phyloP scores from a whole-genome alignment of 768 basidiomycete genomes.

The Lepiota venenata region DNA sequence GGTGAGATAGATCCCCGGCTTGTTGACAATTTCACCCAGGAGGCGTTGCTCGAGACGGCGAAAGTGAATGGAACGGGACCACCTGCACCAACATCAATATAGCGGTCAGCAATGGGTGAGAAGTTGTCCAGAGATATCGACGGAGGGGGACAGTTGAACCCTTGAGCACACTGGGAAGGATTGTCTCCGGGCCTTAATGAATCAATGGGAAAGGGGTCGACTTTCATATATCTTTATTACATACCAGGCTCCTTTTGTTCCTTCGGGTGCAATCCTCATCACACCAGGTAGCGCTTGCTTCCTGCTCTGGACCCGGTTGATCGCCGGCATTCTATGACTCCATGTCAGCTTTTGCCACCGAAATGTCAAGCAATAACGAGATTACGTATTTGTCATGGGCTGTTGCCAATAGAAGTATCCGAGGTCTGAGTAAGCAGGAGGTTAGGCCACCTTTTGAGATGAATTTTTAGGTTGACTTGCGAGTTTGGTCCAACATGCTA shows the following conservation, averaged over 20 bases:
- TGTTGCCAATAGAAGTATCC: slow-evolving; percentile 73
- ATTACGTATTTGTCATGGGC: slow-evolving; percentile 57
- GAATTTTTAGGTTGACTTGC: slow-evolving; percentile 20
- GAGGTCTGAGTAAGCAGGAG: slow-evolving; percentile 30
- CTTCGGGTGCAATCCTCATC: slow-evolving; percentile 63
- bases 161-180: slow-evolving; percentile 46
- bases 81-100: slow-evolving; percentile 60
- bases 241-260: slow-evolving; percentile 57
- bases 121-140: slow-evolving; percentile 55
- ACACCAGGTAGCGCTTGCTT: slow-evolving; percentile 59
- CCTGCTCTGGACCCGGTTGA: slow-evolving; percentile 48
- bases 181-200: slow-evolving; percentile 63
- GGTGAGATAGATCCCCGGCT: slow-evolving; percentile 47
- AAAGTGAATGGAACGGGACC: slow-evolving; percentile 58
- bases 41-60: slow-evolving; percentile 41
- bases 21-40: slow-evolving; percentile 51
- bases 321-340: slow-evolving; percentile 42
- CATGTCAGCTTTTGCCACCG: no score
- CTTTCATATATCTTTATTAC: slow-evolving; percentile 5
- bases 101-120: slow-evolving; percentile 48
- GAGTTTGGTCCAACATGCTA: slow-evolving; percentile 75
- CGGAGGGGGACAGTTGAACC: slow-evolving; percentile 47
- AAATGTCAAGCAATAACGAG: not conserved
- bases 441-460: not conserved
- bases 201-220: not conserved